Conservation (phyloP, 805 yeast genomes). For the Kregervanrija pseudodelftensis region DNA sequence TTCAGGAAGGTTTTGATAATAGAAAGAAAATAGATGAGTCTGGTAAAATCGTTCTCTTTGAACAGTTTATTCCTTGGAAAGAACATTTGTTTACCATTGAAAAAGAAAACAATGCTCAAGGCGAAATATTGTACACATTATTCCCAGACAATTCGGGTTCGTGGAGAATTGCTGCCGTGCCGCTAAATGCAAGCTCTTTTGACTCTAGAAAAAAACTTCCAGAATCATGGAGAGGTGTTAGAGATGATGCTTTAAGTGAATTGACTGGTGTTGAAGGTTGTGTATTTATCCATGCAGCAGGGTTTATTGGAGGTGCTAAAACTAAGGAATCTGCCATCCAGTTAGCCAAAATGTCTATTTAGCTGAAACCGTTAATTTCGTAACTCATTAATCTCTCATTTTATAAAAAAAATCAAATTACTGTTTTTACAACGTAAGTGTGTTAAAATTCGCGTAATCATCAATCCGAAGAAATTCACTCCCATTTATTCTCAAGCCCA, state of each 20-base stretch:
- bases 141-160: constrained; percentile 65
- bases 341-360: constrained; percentile 46
- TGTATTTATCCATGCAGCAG: constrained; percentile 91
- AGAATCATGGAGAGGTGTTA: constrained; percentile 88
- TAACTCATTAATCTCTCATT: too few relatives aligned
- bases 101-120: constrained; percentile 45
- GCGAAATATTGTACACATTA: constrained; percentile 64
- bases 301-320: constrained; percentile 93
- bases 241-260: constrained; percentile 76
- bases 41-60: constrained; percentile 70
- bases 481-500: too few relatives aligned
- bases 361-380: background rate
- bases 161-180: constrained; percentile 90
- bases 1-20: constrained; percentile 57
- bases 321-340: constrained; percentile 69
- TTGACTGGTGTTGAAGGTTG: constrained; percentile 80
- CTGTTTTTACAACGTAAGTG: too few relatives aligned
- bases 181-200: constrained; percentile 72
- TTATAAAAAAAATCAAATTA: too few relatives aligned
- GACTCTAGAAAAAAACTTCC: constrained; percentile 84
- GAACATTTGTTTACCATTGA: constrained; percentile 80
- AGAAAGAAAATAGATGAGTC: constrained; percentile 56
- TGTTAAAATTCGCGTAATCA: too few relatives aligned
- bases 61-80: constrained; percentile 89
- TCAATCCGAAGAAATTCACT: too few relatives aligned